phyloP scores from a whole-genome alignment of 805 yeast genomes.

The Candida coquimbonensis region DNA sequence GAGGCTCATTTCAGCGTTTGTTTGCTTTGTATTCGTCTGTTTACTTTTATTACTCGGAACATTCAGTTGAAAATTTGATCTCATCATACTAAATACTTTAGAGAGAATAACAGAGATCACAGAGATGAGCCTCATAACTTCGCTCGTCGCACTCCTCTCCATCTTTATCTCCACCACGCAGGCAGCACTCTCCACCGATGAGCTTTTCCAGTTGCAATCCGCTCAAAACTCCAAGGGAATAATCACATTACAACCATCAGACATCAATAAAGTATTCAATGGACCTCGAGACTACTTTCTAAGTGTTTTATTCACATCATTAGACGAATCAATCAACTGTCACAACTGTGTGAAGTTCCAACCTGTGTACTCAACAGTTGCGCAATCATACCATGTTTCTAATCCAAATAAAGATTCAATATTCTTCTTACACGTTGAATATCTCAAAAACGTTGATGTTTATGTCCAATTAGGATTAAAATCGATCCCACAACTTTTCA shows the following conservation, averaged over 20 bases:
- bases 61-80: too few species aligned
- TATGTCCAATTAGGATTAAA: constrained; percentile 36
- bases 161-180: background rate
- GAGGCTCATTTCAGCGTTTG: too few species aligned
- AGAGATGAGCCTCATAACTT: too few species aligned
- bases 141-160: background rate
- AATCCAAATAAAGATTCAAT: constrained; percentile 34
- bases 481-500: constrained; percentile 62
- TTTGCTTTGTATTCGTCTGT: too few species aligned
- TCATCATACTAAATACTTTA: too few species aligned
- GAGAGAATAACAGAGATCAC: too few species aligned
- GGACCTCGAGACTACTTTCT: constrained; percentile 49
- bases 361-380: constrained; percentile 33
- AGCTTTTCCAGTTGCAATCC: constrained; percentile 5
- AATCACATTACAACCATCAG: constrained; percentile 30
- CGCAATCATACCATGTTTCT: constrained; percentile 37
- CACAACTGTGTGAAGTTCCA: constrained; percentile 39
- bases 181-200: constrained; percentile 10
- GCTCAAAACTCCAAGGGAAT: constrained; percentile 25
- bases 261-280: constrained; percentile 31
- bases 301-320: constrained; percentile 47
- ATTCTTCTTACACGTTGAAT: constrained; percentile 46
- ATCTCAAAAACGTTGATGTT: constrained; percentile 33
- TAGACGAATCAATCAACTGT: constrained; percentile 37
- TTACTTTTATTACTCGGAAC: too few species aligned